phyloP scores from a whole-genome alignment of 2,329 filamentous ascomycete species.

The Apiospora marii region DNA sequence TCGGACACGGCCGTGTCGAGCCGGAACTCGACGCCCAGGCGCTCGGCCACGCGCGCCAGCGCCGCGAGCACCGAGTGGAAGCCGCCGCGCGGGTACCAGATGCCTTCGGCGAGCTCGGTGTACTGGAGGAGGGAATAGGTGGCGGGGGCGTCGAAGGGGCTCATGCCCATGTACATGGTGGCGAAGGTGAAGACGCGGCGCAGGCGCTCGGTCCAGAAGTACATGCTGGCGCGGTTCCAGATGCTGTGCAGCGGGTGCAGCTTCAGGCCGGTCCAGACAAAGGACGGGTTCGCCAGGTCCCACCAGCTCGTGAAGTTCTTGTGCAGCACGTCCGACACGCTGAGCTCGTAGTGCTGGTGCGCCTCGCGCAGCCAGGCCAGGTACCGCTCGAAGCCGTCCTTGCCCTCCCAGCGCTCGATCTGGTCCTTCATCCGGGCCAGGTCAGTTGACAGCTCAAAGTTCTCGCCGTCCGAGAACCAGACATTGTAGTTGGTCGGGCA shows the following conservation, averaged over 20 bases:
- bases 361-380: constrained; percentile 71
- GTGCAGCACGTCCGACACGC: constrained; percentile 69
- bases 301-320: constrained; percentile 70
- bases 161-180: constrained; percentile 87
- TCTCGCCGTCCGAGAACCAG: constrained; percentile 73
- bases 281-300: constrained; percentile 64
- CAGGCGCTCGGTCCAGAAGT: constrained; percentile 75
- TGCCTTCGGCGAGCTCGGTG: constrained; percentile 77
- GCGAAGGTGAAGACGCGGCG: constrained; percentile 78
- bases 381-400: constrained; percentile 74
- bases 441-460: constrained; percentile 72
- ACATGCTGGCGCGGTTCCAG: constrained; percentile 69
- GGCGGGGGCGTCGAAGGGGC: constrained; percentile 76
- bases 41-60: constrained; percentile 68
- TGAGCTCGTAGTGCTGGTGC: constrained; percentile 74
- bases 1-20: constrained; percentile 64
- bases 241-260: constrained; percentile 78
- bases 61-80: constrained; percentile 73
- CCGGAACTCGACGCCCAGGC: constrained; percentile 68
- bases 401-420: constrained; percentile 77
- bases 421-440: constrained; percentile 74
- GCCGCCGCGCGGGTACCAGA: constrained; percentile 77
- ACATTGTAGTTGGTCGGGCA: constrained; percentile 81
- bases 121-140: constrained; percentile 80
- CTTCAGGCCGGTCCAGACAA: constrained; percentile 64